Percentiles rank a stretch among this genome's conserved stretches.
Conservation (phyloP, 352 stramenopile genomes). For the Pythium oligandrum region DNA sequence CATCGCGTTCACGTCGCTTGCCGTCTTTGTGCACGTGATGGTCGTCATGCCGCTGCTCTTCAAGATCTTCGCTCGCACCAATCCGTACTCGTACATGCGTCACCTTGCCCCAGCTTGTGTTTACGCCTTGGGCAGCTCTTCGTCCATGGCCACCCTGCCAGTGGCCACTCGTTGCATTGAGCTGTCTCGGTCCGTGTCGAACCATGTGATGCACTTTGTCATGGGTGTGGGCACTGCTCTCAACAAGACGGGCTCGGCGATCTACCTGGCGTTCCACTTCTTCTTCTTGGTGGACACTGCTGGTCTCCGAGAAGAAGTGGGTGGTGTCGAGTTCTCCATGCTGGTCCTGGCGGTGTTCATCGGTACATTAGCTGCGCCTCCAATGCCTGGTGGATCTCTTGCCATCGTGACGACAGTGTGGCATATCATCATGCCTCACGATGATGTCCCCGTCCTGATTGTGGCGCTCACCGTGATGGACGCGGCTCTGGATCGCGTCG, state of each 20-base stretch:
- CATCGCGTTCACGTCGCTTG: conserved; percentile 31
- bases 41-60: conserved; percentile 61
- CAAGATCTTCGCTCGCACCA: conserved; percentile 46
- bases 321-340: conserved; percentile 30
- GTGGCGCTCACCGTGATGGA: conserved; percentile 61
- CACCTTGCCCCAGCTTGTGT: conserved; percentile 68
- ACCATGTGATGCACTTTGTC: conserved; percentile 65
- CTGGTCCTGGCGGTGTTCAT: conserved; percentile 58
- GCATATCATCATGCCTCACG: conserved; percentile 55
- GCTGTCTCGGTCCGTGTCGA: conserved; percentile 41
- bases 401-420: conserved; percentile 68
- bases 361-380: conserved; percentile 51
- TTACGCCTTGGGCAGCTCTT: conserved; percentile 67
- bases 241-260: conserved; percentile 72
- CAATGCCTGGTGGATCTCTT: conserved; percentile 49
- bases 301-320: conserved; percentile 32
- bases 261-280: conserved; percentile 70
- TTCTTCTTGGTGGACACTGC: conserved; percentile 68
- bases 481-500: conserved; percentile 65
- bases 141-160: conserved; percentile 65
- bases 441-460: conserved; percentile 51
- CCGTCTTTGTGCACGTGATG: conserved; percentile 54
- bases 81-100: conserved; percentile 70
- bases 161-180: conserved; percentile 64
- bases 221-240: conserved; percentile 61